Evolutionary conservation across 768 basidiomycete genomes (phyloP).

Genomic region (Trametes meyenii): DNA sequence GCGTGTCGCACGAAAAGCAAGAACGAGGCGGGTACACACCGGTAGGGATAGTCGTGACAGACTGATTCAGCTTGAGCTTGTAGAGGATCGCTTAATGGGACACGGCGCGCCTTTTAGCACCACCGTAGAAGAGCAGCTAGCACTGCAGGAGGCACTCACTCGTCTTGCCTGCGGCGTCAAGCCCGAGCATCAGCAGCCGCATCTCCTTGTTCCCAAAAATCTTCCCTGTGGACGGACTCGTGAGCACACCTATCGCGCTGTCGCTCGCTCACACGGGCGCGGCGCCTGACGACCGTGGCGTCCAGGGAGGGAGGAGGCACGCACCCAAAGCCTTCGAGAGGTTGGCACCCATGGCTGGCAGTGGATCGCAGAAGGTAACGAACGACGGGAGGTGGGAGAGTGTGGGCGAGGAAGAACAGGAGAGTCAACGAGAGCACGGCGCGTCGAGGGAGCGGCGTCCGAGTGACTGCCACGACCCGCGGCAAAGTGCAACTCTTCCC

Average conservation of each 20-base stretch:
- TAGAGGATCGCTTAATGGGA: constrained; percentile 83
- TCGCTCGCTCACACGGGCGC: constrained; percentile 6
- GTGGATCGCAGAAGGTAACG: constrained; percentile 51
- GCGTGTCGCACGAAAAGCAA: constrained; percentile 9
- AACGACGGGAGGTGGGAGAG: constrained; percentile 51
- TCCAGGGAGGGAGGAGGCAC: constrained; percentile 25
- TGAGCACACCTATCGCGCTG: not conserved
- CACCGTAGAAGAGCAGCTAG: not conserved
- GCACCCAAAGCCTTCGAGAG: constrained; percentile 82
- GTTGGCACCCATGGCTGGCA: constrained; percentile 76
- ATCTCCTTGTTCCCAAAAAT: constrained; percentile 99
- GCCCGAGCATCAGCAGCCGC: constrained; percentile 93
- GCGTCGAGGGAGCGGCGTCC: constrained; percentile 3
- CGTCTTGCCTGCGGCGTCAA: constrained; percentile 98
- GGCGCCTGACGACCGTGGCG: not conserved
- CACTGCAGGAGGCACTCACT: constrained; percentile 57
- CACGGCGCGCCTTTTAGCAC: constrained; percentile 13
- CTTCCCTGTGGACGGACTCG: constrained; percentile 57
- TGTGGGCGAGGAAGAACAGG: constrained; percentile 28
- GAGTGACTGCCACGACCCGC: not conserved
- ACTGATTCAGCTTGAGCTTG: constrained; percentile 98
- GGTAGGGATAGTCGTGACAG: constrained; percentile 97
- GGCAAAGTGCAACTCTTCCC: not conserved
- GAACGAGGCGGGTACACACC: constrained; percentile 48
- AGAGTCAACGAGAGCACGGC: constrained; percentile 22